Base-by-base conservation (phyloP, 768 basidiomycete species). In the Rhodotorula taiwanensis region DNA sequence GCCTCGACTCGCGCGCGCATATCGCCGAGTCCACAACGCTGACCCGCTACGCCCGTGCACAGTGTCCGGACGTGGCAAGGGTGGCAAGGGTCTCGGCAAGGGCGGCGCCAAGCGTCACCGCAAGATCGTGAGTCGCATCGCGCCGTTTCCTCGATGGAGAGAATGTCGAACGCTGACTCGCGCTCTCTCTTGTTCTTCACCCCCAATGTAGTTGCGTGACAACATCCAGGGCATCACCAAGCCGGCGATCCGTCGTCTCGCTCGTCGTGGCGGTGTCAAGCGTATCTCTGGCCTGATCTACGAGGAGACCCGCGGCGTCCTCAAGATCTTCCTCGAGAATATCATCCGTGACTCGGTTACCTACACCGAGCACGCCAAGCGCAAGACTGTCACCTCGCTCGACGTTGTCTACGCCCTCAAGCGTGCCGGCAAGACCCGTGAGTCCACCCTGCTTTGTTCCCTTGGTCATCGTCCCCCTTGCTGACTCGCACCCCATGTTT, bases 361-460 rank as follows among this genome's bases (percentile, higher is more conserved):
- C 77, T 97, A 95, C 84, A 95, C 92, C 56, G 92, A 97, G 77
- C 92, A 97, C 78, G 92, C 92, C 45, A 97, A 97, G 79, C 82
- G 89, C 75, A 69, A 73, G 70, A 92, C 90, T 34, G 91, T 94
- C 50, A 94, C 92, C 52, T 90, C 93, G 3, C 87, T 97, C 69
- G 93, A 97, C 74, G 93, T 79, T 67, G 79, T 79, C 73, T 79
- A 79, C 75, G 79, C 79, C 51, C 77, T 79, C 73, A 79, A 79
- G 76, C 72, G 79, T 62, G 76, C 78, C 63, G 79, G 78, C 55
- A 70, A 89, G 70, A 93, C 89, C 30, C 83, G 30, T 13, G 30
- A 44, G n/a, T n/a, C n/a, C n/a, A n/a, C n/a, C n/a, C n/a, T n/a
- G n/a, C n/a, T n/a, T n/a, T n/a, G n/a, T n/a, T n/a, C n/a, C n/a